A percentile compares a stretch with the other conserved stretches of the same genome.
Evolutionary conservation across 2,329 filamentous ascomycete genomes (phyloP).

Genomic region (Alternaria triticina): DNA sequence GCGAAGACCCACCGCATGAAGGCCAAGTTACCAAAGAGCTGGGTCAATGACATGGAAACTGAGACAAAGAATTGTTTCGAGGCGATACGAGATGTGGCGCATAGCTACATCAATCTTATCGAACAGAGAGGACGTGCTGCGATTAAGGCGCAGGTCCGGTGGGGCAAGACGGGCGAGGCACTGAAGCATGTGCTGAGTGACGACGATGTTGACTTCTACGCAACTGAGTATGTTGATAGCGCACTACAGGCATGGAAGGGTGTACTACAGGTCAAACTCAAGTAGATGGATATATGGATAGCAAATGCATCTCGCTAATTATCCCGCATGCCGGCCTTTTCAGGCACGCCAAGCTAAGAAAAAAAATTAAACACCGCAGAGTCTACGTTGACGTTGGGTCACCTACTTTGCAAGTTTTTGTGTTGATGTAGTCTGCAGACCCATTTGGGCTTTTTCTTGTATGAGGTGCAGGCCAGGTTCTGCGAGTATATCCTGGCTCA

Average conservation of each 20-base stretch:
- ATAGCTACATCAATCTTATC: conserved; percentile 27
- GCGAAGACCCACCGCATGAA: conserved; percentile 26
- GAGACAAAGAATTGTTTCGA: conserved; percentile 19
- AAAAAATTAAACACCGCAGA: too few species aligned
- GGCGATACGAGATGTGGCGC: conserved; percentile 18
- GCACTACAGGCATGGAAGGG: conserved; percentile 39
- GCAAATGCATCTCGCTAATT: not conserved
- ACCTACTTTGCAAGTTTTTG: too few species aligned
- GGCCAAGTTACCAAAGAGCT: conserved; percentile 20
- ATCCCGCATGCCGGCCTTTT: not conserved
- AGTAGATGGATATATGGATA: conserved; percentile 23
- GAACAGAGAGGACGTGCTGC: conserved; percentile 24
- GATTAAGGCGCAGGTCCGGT: conserved; percentile 30
- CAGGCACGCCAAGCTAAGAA: not conserved
- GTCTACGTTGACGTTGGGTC: too few species aligned
- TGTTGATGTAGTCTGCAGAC: too few species aligned
- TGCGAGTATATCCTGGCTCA: not conserved
- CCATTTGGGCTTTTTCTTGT: too few species aligned
- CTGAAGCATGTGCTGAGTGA: conserved; percentile 28
- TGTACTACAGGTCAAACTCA: conserved; percentile 43
- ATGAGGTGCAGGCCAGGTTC: not conserved
- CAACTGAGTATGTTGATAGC: conserved; percentile 40
- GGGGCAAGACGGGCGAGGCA: conserved; percentile 31
- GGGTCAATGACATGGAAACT: conserved; percentile 15
- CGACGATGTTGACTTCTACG: conserved; percentile 32